phyloP scores from a whole-genome alignment of 2,329 filamentous ascomycete genomes.

The Tympanopsis confertula region DNA sequence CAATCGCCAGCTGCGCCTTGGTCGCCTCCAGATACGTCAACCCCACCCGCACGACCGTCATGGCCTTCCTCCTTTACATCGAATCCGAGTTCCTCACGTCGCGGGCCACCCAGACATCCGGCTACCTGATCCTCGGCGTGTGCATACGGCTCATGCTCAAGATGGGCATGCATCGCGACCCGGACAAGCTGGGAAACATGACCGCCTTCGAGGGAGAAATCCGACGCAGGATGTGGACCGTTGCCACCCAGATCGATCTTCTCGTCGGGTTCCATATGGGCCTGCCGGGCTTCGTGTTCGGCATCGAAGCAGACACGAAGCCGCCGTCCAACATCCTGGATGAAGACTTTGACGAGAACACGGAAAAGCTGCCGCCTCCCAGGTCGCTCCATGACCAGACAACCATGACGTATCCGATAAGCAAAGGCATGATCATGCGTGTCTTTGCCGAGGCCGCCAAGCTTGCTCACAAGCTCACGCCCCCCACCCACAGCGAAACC shows the following conservation, averaged over 20 bases:
- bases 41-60: slow-evolving; percentile 33
- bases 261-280: slow-evolving; percentile 58
- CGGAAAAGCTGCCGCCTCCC: slow-evolving; percentile 38
- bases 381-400: slow-evolving; percentile 49
- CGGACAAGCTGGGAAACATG: slow-evolving; percentile 35
- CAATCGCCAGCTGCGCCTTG: slow-evolving; percentile 38
- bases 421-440: slow-evolving; percentile 33
- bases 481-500: slow-evolving; percentile 35
- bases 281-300: slow-evolving; percentile 52
- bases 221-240: slow-evolving; percentile 38
- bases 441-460: slow-evolving; percentile 37
- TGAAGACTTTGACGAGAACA: slow-evolving; percentile 49
- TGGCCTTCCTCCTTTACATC: slow-evolving; percentile 36
- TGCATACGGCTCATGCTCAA: slow-evolving; percentile 42
- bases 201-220: slow-evolving; percentile 41
- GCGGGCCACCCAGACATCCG: slow-evolving; percentile 36
- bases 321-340: slow-evolving; percentile 53
- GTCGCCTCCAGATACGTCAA: slow-evolving; percentile 35
- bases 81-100: slow-evolving; percentile 41
- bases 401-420: slow-evolving; percentile 39
- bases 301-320: slow-evolving; percentile 50
- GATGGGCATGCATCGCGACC: slow-evolving; percentile 46
- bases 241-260: slow-evolving; percentile 46
- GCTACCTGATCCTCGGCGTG: slow-evolving; percentile 38
- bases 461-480: slow-evolving; percentile 33